Conservation (phyloP, 305 asterid genomes). For the Solanum hybrid region DNA sequence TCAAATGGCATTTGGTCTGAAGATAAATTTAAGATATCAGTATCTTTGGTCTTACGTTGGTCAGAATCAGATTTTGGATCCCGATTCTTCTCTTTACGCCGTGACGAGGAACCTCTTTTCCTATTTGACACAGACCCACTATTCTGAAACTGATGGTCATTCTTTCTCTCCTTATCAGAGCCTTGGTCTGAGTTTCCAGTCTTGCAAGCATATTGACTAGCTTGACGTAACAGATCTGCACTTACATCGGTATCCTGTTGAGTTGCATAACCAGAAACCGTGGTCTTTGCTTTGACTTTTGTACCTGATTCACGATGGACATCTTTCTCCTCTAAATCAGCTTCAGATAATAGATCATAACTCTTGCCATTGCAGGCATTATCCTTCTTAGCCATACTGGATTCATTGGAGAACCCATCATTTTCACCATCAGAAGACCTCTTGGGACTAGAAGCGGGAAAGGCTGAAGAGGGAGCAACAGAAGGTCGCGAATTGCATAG, state of each 20-base stretch:
- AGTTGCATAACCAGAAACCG: slow-evolving; percentile 14
- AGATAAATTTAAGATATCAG: background rate
- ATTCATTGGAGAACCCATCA: slow-evolving; percentile 26
- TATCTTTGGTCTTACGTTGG: background rate
- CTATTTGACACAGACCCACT: slow-evolving; percentile 14
- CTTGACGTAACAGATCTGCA: slow-evolving; percentile 9
- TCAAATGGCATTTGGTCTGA: slow-evolving; percentile 2
- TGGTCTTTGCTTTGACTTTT: slow-evolving; percentile 13
- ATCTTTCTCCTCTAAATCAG: slow-evolving; percentile 10
- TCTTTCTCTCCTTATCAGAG: slow-evolving; percentile 14
- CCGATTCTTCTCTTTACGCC: slow-evolving; percentile 16
- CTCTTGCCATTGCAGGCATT: slow-evolving; percentile 23
- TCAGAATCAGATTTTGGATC: slow-evolving; percentile 18
- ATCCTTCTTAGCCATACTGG: slow-evolving; percentile 32
- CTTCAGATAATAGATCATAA: slow-evolving; percentile 17
- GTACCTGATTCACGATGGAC: slow-evolving; percentile 20
- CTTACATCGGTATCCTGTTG: slow-evolving; percentile 6
- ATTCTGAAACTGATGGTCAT: slow-evolving; percentile 10
- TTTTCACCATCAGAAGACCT: slow-evolving; percentile 41
- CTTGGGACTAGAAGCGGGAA: slow-evolving; percentile 36
- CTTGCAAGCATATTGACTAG: slow-evolving; percentile 13
- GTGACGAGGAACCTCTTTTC: slow-evolving; percentile 17
- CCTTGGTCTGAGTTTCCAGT: slow-evolving; percentile 13
- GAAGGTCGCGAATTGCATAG: slow-evolving; percentile 48
- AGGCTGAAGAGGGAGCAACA: slow-evolving; percentile 64